phyloP scores from a whole-genome alignment of 805 yeast species.

The Wickerhamiella brachini region DNA sequence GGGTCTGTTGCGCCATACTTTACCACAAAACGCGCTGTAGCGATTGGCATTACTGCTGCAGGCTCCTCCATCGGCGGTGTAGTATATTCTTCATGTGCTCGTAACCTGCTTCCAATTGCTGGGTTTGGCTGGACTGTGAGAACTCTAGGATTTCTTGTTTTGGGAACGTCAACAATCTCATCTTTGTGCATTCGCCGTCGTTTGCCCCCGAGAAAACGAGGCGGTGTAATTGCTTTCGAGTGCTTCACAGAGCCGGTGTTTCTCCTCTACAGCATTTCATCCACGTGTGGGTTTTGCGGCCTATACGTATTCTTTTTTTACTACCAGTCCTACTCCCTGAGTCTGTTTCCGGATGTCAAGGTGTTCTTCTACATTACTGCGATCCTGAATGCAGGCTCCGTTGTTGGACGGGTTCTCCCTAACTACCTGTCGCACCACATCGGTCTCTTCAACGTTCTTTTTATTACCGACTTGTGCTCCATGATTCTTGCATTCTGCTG shows the following conservation, averaged over 20 bases:
- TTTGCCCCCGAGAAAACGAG: slow-evolving; percentile 20
- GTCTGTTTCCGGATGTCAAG: slow-evolving; percentile 12
- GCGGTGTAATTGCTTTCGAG: slow-evolving; percentile 16
- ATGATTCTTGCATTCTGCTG: slow-evolving; percentile 23
- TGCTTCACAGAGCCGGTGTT: slow-evolving; percentile 20
- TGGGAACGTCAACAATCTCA: slow-evolving; percentile 18
- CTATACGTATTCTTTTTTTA: slow-evolving; percentile 25
- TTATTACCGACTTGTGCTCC: slow-evolving; percentile 9
- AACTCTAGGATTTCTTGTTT: slow-evolving; percentile 32
- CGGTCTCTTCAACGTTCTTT: background rate
- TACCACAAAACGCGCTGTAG: slow-evolving; percentile 30
- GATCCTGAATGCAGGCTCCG: slow-evolving; percentile 26
- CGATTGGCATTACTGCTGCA: slow-evolving; percentile 33
- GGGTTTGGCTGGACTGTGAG: slow-evolving; percentile 45
- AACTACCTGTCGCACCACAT: slow-evolving; percentile 33
- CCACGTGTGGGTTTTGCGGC: slow-evolving; percentile 21
- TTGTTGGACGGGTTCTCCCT: slow-evolving; percentile 37
- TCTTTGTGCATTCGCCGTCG: slow-evolving; percentile 19
- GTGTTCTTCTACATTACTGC: slow-evolving; percentile 22
- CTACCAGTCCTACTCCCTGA: slow-evolving; percentile 21
- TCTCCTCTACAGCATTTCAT: slow-evolving; percentile 16
- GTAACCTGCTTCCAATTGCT: slow-evolving; percentile 27
- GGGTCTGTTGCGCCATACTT: slow-evolving; percentile 36
- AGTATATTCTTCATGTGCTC: slow-evolving; percentile 35
- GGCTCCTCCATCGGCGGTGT: slow-evolving; percentile 43